These are phyloP conservation scores for Ophiostoma montium DNA, from an alignment of 2,329 filamentous ascomycete species.

Conservation along the genomic window DNA sequence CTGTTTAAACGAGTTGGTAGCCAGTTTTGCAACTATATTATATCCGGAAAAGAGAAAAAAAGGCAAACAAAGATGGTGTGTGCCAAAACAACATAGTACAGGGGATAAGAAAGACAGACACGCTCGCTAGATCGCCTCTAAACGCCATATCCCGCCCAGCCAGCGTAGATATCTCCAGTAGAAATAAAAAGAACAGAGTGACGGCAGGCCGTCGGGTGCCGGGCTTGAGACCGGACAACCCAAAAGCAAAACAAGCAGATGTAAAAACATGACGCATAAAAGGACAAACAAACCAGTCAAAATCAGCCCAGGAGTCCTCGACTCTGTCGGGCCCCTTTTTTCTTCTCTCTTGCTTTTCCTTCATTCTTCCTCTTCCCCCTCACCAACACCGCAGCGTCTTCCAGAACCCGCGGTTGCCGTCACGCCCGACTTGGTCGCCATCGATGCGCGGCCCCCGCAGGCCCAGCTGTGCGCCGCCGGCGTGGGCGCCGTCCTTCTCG, in stretches of 20 bases:
- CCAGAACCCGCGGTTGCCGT: conserved; percentile 36
- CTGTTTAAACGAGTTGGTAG: background rate
- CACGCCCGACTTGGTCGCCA: conserved; percentile 28
- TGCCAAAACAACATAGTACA: background rate
- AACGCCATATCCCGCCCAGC: background rate
- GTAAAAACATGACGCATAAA: background rate
- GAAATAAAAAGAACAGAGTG: background rate
- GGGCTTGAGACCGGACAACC: background rate
- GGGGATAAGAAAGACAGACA: background rate
- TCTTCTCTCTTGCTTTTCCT: background rate
- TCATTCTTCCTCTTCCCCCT: conserved; percentile 3
- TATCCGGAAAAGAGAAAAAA: background rate
- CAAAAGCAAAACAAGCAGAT: background rate
- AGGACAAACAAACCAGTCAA: too few species aligned
- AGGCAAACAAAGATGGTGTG: background rate
- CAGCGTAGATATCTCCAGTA: background rate
- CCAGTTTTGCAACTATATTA: too few species aligned
- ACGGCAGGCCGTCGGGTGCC: background rate
- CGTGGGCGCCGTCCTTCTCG: conserved; percentile 7
- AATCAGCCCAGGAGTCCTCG: too few species aligned
- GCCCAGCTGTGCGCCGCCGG: conserved; percentile 21
- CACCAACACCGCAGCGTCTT: conserved; percentile 43
- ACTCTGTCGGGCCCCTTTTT: background rate
- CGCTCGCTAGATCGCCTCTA: background rate
- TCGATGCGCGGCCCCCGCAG: conserved; percentile 29